phyloP scores from a whole-genome alignment of 2,329 filamentous ascomycete species.

The Seiridium unicorne region DNA sequence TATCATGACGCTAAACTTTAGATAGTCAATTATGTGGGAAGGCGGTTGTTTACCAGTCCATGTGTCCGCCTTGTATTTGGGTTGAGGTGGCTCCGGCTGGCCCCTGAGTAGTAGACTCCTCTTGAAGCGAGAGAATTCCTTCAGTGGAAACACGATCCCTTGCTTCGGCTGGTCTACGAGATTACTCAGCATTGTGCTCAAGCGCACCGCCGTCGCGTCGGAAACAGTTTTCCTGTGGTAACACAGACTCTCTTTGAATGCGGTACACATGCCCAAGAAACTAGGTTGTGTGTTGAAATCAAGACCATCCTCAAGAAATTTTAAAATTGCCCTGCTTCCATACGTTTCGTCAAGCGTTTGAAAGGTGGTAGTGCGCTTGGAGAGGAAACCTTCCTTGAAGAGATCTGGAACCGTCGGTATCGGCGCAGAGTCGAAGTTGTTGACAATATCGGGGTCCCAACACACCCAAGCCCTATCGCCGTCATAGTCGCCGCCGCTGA shows the following conservation, averaged over 20 bases:
- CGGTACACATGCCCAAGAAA: constrained; percentile 63
- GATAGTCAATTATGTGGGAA: constrained; percentile 59
- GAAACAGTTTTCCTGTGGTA: constrained; percentile 56
- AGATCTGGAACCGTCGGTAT: constrained; percentile 44
- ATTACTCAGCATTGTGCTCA: constrained; percentile 51
- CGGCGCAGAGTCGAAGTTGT: constrained; percentile 63
- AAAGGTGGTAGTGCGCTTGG: constrained; percentile 46
- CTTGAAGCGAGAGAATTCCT: constrained; percentile 39
- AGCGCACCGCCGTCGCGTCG: constrained; percentile 38
- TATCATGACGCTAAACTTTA: constrained; percentile 55
- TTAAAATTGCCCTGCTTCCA: constrained; percentile 26
- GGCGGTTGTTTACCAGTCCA: constrained; percentile 23
- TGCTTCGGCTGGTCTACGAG: constrained; percentile 60
- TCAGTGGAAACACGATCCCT: constrained; percentile 44
- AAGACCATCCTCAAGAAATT: constrained; percentile 54
- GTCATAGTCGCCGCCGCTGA: constrained; percentile 81
- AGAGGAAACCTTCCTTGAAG: constrained; percentile 45
- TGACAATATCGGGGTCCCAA: constrained; percentile 66
- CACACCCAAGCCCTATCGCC: constrained; percentile 78
- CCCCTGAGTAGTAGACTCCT: constrained; percentile 17
- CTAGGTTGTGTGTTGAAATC: constrained; percentile 55
- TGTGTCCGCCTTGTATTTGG: constrained; percentile 41
- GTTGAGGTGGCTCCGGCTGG: constrained; percentile 25
- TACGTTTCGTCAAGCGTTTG: constrained; percentile 33
- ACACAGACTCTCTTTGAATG: constrained; percentile 59